Base-by-base conservation (phyloP, 129 eudicot genomes). In the Tagetes erecta region DNA sequence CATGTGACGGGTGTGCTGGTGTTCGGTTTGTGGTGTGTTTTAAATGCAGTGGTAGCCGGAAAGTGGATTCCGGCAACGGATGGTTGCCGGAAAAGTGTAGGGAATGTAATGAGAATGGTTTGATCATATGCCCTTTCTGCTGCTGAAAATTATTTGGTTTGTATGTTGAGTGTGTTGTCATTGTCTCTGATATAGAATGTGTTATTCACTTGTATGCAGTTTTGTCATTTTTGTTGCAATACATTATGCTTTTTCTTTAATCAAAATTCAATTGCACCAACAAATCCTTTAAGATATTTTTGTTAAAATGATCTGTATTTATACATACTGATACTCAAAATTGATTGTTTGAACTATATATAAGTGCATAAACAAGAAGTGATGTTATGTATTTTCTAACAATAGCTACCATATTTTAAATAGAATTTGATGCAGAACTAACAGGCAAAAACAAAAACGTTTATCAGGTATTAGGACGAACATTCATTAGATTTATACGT, bases 61-160 rank as follows among this genome's bases (percentile, higher is more conserved):
- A 86, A 57, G 72, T 87, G 68, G 87, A 76, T 58, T 82, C 67
- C 55, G 80, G 46, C 40, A 80, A 71, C 4, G 77, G 51, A 46
- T 86, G 63, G 5, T 46, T 46, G 50, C 34, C 75, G 53, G 80
- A 50, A 12, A 78, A 80, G 62, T 92, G 98, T 75, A 55, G 40
- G 40, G 84, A 85, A 3, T 92, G 98, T 76, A 92, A 92, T 63
- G 98, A 92, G 82, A 92, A 92, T 82, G 98, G 96, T 10, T 63
- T 89, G 72, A 58, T 88, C 30, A 70, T 83, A 44, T 93, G 98
- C 81, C 92, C 96, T 33, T 34, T 87, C 71, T 93, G 98, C 84
- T 82, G 93, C 79, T 89, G 84, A 82, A 40, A 31, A 47, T 30
- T 51, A 34, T 79, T 65, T 73, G 83, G 74, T 66, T 13, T 33